A percentile compares a stretch with the other conserved stretches of the same genome.
Evolutionary conservation across 148 eudicot species (phyloP).

Genomic region (Rhododendron kiyosumense): DNA sequence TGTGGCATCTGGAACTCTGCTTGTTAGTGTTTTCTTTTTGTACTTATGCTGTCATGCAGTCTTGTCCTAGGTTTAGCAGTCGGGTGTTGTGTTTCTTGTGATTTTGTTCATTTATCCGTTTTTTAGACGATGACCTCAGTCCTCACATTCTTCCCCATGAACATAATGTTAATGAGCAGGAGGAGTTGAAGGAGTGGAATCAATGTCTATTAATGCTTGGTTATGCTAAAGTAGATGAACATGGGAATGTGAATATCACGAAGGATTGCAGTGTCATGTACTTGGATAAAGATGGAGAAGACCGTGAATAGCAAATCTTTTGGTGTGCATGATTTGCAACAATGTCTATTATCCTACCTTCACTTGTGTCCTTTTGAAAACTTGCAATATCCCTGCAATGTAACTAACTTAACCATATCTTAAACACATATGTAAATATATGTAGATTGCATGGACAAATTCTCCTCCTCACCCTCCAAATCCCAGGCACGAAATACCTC

Average conservation of each 20-base stretch:
- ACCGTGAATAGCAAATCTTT: constrained; percentile 41
- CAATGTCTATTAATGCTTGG: constrained; percentile 94
- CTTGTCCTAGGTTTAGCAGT: not conserved
- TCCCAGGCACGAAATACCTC: no score
- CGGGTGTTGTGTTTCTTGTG: not conserved
- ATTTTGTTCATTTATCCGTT: not conserved
- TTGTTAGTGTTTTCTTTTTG: not conserved
- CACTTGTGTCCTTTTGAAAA: no score
- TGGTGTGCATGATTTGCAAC: no score
- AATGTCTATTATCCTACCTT: no score
- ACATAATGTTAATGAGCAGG: constrained; percentile 34
- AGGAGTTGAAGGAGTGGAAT: constrained; percentile 96
- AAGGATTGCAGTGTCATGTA: constrained; percentile 70
- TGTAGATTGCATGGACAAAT: no score
- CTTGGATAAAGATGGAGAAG: constrained; percentile 85
- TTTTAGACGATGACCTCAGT: not conserved
- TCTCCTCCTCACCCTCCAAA: no score
- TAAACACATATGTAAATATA: no score
- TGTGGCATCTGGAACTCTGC: not conserved
- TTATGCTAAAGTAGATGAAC: constrained; percentile 85
- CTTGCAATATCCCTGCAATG: no score
- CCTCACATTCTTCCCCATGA: not conserved
- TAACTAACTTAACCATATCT: no score
- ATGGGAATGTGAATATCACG: constrained; percentile 66
- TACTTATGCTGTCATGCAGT: not conserved